Percentiles rank a stretch among this genome's conserved stretches.
These are phyloP conservation scores for Coccomyxa sp. DNA, from an alignment of 139 green algal genomes.

Conservation along the genomic window DNA sequence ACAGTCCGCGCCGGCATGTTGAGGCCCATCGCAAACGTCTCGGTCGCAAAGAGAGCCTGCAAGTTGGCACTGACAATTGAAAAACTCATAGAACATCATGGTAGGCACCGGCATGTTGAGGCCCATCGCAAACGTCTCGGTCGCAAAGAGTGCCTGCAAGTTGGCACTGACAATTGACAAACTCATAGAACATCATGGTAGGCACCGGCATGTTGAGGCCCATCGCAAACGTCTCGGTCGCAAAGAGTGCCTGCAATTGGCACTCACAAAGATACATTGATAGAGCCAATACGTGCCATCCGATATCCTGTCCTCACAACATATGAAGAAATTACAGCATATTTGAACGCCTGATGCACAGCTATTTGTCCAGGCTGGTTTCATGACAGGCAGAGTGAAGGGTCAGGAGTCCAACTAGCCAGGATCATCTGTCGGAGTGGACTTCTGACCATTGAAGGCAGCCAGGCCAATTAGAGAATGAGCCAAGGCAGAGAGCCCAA, in stretches of 20 bases:
- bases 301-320: not conserved
- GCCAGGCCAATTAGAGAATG: too few relatives aligned
- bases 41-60: conserved; percentile 80
- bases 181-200: conserved; percentile 78
- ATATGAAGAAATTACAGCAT: not conserved
- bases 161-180: not conserved
- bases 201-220: conserved; percentile 98
- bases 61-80: not conserved
- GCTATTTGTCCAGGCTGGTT: not conserved
- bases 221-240: conserved; percentile 97
- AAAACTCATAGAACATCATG: conserved; percentile 71
- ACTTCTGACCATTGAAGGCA: not conserved
- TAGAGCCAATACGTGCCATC: not conserved
- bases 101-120: conserved; percentile 98
- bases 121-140: conserved; percentile 97
- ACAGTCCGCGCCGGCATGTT: conserved; percentile 97
- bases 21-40: conserved; percentile 97
- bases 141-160: conserved; percentile 72
- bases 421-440: not conserved
- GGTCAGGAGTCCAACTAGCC: not conserved
- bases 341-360: not conserved
- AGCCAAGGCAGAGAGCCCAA: not conserved
- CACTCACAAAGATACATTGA: not conserved
- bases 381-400: not conserved
- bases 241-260: conserved; percentile 63